Evolutionary conservation across 441 rosid species (phyloP).

Genomic region (Erodium moschatum): DNA sequence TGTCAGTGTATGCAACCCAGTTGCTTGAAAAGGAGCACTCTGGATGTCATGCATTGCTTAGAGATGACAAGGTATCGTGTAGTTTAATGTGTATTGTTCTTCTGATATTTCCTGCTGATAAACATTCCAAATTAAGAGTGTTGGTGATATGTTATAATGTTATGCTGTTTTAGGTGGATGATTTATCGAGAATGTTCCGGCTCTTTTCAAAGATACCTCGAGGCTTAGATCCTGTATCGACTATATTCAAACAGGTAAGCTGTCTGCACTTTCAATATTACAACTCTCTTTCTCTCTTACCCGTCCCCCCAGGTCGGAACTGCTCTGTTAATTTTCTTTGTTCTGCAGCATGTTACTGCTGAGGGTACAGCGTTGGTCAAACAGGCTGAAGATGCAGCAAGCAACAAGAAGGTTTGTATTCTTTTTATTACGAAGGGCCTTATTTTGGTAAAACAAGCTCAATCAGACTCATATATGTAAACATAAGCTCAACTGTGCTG

Average conservation of each 20-base stretch:
- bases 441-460: no score
- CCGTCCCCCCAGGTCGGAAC: no score
- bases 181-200: constrained; percentile 91
- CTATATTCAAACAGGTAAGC: constrained; percentile 72
- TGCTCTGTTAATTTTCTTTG: not conserved
- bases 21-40: constrained; percentile 86
- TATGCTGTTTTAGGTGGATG: constrained; percentile 50
- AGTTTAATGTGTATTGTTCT: constrained; percentile 4
- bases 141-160: not conserved
- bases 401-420: constrained; percentile 43
- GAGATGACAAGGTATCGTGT: constrained; percentile 67
- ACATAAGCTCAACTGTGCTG: not conserved
- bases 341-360: constrained; percentile 67
- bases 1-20: constrained; percentile 51
- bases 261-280: not conserved
- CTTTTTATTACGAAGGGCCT: not conserved
- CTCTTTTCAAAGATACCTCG: constrained; percentile 58
- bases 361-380: constrained; percentile 81
- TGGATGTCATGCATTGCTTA: constrained; percentile 80
- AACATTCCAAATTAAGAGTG: not conserved
- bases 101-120: not conserved
- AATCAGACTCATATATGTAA: not conserved
- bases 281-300: not conserved
- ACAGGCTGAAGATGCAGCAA: constrained; percentile 85
- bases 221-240: constrained; percentile 77